Evolutionary conservation across 345 rosid genomes (phyloP).

Genomic region (Nasturtium officinale): DNA sequence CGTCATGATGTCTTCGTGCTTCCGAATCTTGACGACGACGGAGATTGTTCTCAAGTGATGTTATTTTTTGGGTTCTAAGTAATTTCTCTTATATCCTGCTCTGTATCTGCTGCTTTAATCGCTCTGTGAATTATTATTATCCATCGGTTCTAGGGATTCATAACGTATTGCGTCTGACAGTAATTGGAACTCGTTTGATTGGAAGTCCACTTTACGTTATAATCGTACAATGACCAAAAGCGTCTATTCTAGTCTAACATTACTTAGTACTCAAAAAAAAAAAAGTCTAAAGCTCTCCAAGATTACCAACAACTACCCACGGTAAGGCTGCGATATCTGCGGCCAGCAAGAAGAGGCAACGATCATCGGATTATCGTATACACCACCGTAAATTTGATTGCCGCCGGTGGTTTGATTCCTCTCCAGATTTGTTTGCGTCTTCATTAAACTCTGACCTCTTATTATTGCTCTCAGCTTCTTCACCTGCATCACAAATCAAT

Average conservation of each 20-base stretch:
- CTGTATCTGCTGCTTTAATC: not conserved
- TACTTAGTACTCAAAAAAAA: not conserved
- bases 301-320: not conserved
- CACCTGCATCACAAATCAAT: constrained; percentile 22
- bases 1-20: not conserved
- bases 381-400: not conserved
- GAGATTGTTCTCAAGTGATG: not conserved
- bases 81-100: not conserved
- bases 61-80: not conserved
- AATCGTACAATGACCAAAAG: constrained; percentile 1
- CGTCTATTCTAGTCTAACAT: not conserved
- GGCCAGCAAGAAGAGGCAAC: constrained; percentile 6
- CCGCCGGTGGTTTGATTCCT: not conserved
- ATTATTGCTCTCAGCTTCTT: constrained; percentile 1
- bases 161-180: not conserved
- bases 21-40: not conserved
- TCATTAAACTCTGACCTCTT: constrained; percentile 9
- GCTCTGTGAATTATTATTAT: not conserved
- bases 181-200: not conserved
- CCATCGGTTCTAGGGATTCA: not conserved
- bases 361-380: not conserved
- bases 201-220: not conserved
- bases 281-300: not conserved
- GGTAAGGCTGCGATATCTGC: not conserved
- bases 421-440: not conserved